Conservation (phyloP, 2,329 filamentous ascomycete genomes). For the Sclerotiophoma versabilis region DNA sequence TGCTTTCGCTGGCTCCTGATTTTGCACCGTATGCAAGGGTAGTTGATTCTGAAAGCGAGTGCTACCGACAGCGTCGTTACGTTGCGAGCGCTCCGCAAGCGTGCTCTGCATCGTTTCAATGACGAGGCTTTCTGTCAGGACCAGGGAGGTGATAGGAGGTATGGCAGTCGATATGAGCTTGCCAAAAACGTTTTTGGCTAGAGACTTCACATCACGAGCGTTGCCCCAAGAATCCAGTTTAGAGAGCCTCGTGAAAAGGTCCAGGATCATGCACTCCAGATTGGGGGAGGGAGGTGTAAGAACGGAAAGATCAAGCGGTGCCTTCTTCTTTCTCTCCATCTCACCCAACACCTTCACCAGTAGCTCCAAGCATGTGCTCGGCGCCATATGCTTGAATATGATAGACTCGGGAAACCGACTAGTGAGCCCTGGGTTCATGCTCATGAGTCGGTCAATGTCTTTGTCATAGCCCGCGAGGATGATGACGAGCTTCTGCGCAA, state of each 20-base stretch:
- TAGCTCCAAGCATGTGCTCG: conserved; percentile 42
- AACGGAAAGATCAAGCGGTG: conserved; percentile 36
- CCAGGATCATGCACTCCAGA: conserved; percentile 25
- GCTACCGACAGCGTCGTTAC: conserved; percentile 21
- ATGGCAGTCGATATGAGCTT: conserved; percentile 34
- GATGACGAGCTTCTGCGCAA: conserved; percentile 66
- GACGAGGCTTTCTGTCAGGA: conserved; percentile 35
- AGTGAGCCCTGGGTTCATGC: conserved; percentile 67
- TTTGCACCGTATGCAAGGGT: not conserved
- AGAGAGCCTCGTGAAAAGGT: conserved; percentile 53
- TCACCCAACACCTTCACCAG: conserved; percentile 50
- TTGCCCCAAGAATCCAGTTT: conserved; percentile 65
- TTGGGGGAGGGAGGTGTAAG: conserved; percentile 30
- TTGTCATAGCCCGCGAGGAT: conserved; percentile 73
- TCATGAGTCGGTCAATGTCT: conserved; percentile 70
- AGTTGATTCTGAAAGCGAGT: conserved; percentile 13
- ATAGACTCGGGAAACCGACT: conserved; percentile 71
- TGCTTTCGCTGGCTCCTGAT: not conserved
- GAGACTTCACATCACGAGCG: conserved; percentile 65
- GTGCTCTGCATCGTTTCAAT: conserved; percentile 39
- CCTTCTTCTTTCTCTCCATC: conserved; percentile 43
- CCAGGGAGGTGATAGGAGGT: conserved; percentile 23
- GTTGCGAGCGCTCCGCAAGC: conserved; percentile 42
- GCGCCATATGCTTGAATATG: conserved; percentile 57
- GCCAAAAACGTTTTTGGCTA: conserved; percentile 61